A percentile compares a stretch with the other conserved stretches of the same genome.
These are phyloP conservation scores for Punctularia strigosozonata DNA, from an alignment of 768 basidiomycete species.

Conservation along the genomic window DNA sequence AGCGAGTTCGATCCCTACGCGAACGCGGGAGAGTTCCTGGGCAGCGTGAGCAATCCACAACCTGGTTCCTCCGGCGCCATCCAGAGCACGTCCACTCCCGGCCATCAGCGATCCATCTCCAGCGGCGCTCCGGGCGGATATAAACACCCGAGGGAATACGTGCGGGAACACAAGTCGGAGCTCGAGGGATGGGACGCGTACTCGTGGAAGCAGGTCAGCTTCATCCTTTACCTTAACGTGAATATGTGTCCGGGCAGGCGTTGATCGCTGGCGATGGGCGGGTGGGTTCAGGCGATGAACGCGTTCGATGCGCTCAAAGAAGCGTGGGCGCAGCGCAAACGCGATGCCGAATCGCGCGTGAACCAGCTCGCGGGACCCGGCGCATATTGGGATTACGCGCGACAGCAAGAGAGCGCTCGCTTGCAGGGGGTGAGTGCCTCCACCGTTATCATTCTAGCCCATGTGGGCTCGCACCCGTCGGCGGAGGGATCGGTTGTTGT, in stretches of 20 bases:
- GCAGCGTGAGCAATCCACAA: constrained; percentile 8
- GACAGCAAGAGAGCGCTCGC: constrained; percentile 34
- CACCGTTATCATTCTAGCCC: background rate
- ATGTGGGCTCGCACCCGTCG: constrained; percentile 19
- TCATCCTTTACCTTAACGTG: no score
- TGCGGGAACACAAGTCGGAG: constrained; percentile 52
- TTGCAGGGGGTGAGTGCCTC: constrained; percentile 42
- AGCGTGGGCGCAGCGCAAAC: constrained; percentile 52
- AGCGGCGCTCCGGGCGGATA: constrained; percentile 18
- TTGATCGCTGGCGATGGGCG: no score
- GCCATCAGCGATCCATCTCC: constrained; percentile 1
- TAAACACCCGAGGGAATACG: constrained; percentile 57
- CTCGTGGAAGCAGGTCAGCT: constrained; percentile 58
- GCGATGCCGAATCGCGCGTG: constrained; percentile 37
- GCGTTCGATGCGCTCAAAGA: constrained; percentile 53
- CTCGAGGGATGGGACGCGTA: constrained; percentile 63
- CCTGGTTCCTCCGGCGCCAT: constrained; percentile 2
- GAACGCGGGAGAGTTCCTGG: background rate
- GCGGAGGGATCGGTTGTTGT: no score
- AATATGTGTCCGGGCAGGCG: no score
- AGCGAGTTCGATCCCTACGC: constrained; percentile 31
- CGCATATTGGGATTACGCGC: constrained; percentile 17
- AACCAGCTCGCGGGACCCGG: constrained; percentile 35
- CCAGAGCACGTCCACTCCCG: constrained; percentile 1
- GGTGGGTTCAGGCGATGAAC: constrained; percentile 28